Evolutionary conservation across 805 yeast genomes (phyloP).

Genomic region (Pichia rugopelliculosa): DNA sequence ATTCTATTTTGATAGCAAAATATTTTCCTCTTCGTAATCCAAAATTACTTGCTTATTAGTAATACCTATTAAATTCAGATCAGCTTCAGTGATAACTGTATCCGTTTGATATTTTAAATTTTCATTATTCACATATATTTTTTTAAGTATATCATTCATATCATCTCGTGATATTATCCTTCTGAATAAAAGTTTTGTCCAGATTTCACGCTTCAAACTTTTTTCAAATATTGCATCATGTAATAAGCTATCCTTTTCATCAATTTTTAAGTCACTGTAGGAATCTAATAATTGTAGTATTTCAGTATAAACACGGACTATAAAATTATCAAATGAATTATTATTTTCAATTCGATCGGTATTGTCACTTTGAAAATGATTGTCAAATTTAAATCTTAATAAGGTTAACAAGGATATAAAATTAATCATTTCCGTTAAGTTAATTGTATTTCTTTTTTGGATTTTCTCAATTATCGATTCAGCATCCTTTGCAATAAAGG

Average conservation of each 20-base stretch:
- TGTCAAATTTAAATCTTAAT: neutral
- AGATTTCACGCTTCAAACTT: neutral
- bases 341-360: neutral
- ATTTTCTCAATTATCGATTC: neutral
- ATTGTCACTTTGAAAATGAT: neutral
- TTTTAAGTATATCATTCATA: neutral
- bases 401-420: neutral
- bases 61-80: neutral
- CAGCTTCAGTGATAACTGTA: neutral
- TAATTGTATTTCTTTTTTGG: neutral
- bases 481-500: neutral
- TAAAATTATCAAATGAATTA: neutral
- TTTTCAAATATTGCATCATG: neutral
- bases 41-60: neutral
- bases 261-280: neutral
- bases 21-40: neutral
- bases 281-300: neutral
- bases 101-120: neutral
- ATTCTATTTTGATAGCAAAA: neutral
- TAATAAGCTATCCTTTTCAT: neutral
- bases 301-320: neutral
- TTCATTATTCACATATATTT: neutral
- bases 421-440: conserved; percentile 1
- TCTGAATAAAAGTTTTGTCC: conserved; percentile 1
- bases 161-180: neutral